Evolutionary conservation across 106 monocot species (phyloP), one percentile per base, ranked within the genome.

Genomic region (Dendrobium catenatum): DNA sequence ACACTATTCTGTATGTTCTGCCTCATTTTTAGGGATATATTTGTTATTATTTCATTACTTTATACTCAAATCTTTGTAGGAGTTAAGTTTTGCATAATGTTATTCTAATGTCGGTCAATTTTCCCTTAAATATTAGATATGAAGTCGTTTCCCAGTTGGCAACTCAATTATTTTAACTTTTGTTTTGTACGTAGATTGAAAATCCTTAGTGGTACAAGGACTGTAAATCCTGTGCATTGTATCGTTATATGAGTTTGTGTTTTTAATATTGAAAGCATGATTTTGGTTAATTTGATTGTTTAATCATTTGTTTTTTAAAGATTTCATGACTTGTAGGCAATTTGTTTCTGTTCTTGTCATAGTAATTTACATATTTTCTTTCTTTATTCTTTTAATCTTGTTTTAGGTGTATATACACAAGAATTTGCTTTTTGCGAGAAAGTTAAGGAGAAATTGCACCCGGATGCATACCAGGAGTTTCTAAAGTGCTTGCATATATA

Each of bases 401-500:
- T 29, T 37, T 24, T 86, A 99, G 98, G 87, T 91, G 87, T 84
- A 68, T 93, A 95, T 72, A 80, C 93, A 0, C 88, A 88, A 79
- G 95, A 99, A 80, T 88, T 99, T 70, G 84, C 72, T 81, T 99
- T 89, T 77, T 95, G 88, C 78, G 95, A 99, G 81, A 95, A 90
- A 84, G 95, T 99, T 59, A 99, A 95, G 87, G 95, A 91, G 81
- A 95, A 90, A 76, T 48, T 98, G 83, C 87, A 91, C 77, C 68
- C 87, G 67, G 91, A 90, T 20, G 87, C 89, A 67, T 95, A 99
- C 79, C 93, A 99, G 73, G 98, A 99, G 79, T 99, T 99, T 55
- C 83, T 99, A 83, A 99, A 95, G 91, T 95, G 95, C 84, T 93
- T 99, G 83, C 75, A 93, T 77, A 99, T 99, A 54, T 95, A 87